These are phyloP conservation scores for Oryza rufipogon DNA, from an alignment of 176 grass and related monocot species.

Conservation along the genomic window DNA sequence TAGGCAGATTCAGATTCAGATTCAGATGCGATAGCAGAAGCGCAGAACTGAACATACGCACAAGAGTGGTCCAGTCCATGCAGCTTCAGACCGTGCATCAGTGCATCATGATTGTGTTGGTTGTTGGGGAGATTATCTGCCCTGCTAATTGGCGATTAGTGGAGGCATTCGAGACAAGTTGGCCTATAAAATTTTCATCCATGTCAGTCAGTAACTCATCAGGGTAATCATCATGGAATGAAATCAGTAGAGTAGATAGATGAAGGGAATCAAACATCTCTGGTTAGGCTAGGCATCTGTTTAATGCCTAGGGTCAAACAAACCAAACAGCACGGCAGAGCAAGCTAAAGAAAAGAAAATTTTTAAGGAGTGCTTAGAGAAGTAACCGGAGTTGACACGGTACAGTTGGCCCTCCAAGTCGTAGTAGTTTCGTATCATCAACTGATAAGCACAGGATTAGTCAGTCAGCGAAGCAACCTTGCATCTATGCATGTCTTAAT, in stretches of 20 bases:
- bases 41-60: background rate
- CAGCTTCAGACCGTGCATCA: background rate
- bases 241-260: background rate
- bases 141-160: background rate
- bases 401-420: background rate
- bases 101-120: background rate
- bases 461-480: conserved; percentile 3
- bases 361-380: background rate
- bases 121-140: background rate
- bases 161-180: background rate
- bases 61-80: background rate
- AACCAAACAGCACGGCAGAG: background rate
- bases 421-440: conserved; percentile 17
- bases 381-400: conserved; percentile 32
- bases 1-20: background rate
- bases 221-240: background rate
- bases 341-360: background rate
- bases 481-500: background rate
- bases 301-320: background rate
- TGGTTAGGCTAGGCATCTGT: background rate
- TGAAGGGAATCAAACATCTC: background rate
- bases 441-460: background rate
- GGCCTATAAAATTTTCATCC: background rate
- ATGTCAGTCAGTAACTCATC: background rate
- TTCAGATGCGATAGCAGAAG: background rate